These are phyloP conservation scores for Fraxinus sp. DNA, from an alignment of 305 asterid species.

Conservation along the genomic window DNA sequence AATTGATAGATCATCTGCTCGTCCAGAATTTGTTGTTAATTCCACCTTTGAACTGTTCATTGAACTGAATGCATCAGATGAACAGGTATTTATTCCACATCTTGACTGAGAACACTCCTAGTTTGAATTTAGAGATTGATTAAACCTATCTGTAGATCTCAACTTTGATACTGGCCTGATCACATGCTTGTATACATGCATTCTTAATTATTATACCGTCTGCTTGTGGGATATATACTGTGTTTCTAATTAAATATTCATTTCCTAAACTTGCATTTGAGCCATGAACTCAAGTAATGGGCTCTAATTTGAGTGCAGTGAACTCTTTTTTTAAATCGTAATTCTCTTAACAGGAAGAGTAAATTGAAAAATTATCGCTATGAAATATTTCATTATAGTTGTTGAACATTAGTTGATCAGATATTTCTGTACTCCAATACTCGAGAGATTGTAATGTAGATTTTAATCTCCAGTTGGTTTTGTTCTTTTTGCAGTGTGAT, in stretches of 20 bases:
- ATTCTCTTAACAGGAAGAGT: constrained; percentile 8
- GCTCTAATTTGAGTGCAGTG: neutral
- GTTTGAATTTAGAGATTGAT: constrained; percentile 6
- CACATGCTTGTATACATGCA: constrained; percentile 15
- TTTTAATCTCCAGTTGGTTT: constrained; percentile 8
- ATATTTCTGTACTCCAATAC: neutral
- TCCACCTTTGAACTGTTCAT: constrained; percentile 95
- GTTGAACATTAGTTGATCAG: constrained; percentile 4
- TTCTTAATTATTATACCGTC: neutral
- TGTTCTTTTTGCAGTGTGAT: constrained; percentile 73
- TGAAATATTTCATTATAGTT: constrained; percentile 3
- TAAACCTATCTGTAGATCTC: constrained; percentile 1
- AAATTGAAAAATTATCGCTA: neutral
- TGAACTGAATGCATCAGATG: constrained; percentile 94
- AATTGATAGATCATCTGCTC: constrained; percentile 95
- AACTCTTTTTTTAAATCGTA: neutral
- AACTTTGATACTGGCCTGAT: neutral
- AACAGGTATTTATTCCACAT: constrained; percentile 61
- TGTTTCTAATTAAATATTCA: neutral
- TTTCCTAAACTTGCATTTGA: constrained; percentile 1
- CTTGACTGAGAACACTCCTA: neutral
- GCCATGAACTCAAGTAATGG: neutral
- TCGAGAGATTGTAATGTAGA: neutral
- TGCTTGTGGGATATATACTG: neutral
- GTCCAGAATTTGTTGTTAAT: constrained; percentile 90